These are phyloP conservation scores for Paraconiothyrium sp. DNA, from an alignment of 2,329 filamentous ascomycete genomes.

Conservation along the genomic window DNA sequence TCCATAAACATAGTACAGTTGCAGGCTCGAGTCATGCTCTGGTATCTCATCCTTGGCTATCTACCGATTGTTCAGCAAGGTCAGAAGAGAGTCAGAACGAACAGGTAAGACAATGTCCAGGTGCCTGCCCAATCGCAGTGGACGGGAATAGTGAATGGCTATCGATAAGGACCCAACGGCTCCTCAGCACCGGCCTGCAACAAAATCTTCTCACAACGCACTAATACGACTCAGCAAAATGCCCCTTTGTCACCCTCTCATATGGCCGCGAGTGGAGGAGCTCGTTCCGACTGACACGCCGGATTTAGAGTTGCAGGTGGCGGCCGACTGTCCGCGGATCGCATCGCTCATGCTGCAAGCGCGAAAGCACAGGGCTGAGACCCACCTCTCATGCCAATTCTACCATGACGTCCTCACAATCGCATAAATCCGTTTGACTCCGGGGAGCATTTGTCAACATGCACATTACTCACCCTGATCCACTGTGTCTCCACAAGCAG, in stretches of 20 bases:
- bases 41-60: not conserved
- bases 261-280: not conserved
- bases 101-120: not conserved
- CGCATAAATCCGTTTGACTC: constrained; percentile 12
- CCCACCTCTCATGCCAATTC: not conserved
- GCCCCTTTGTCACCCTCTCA: not conserved
- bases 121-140: not conserved
- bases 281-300: not conserved
- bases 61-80: constrained; percentile 6
- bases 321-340: not conserved
- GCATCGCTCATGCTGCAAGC: not conserved
- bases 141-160: constrained; percentile 5
- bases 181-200: not conserved
- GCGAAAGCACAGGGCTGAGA: constrained; percentile 2
- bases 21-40: not conserved
- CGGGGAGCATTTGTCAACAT: constrained; percentile 9
- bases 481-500: not conserved
- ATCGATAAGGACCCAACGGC: not conserved
- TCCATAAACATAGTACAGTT: not conserved
- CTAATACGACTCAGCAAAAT: constrained; percentile 5
- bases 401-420: constrained; percentile 3
- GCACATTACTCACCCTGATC: constrained; percentile 4
- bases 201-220: not conserved
- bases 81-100: constrained; percentile 9
- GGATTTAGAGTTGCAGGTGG: not conserved